A percentile compares a stretch with the other conserved stretches of the same genome.
These are phyloP conservation scores for Starmerella vaccinii DNA, from an alignment of 805 yeast species.

Conservation along the genomic window DNA sequence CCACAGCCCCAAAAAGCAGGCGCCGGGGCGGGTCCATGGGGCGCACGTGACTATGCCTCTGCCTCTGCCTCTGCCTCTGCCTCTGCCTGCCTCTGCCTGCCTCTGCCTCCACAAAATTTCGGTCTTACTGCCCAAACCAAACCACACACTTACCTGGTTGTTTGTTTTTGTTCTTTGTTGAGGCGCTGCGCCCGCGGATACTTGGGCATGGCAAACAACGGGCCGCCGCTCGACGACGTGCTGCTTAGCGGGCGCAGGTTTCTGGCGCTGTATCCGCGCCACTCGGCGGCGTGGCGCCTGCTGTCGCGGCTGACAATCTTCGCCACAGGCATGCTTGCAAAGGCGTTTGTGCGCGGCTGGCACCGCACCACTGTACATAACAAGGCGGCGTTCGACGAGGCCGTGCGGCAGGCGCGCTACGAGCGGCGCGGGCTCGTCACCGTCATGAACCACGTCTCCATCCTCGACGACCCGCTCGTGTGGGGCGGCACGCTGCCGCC, in stretches of 20 bases:
- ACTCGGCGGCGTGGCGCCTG: conserved; percentile 49
- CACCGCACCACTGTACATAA: conserved; percentile 58
- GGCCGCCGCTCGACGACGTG: background rate
- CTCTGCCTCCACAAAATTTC: no score
- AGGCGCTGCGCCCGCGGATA: no score
- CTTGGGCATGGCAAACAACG: background rate
- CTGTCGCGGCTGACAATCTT: conserved; percentile 61
- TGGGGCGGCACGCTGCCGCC: conserved; percentile 80
- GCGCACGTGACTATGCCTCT: no score
- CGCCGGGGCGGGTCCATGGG: no score
- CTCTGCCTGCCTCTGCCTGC: no score
- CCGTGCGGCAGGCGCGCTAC: conserved; percentile 47
- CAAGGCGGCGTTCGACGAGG: conserved; percentile 53
- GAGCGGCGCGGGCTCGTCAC: conserved; percentile 74
- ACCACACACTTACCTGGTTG: no score
- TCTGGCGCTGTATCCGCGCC: conserved; percentile 52
- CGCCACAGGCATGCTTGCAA: conserved; percentile 54
- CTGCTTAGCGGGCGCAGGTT: conserved; percentile 52
- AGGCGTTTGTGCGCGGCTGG: conserved; percentile 46
- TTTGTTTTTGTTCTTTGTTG: background rate
- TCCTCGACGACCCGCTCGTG: conserved; percentile 75
- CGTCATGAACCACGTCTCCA: conserved; percentile 71
- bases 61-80: no score
- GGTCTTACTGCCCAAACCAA: no score
- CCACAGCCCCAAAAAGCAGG: no score